Base-by-base conservation (phyloP, 2,329 filamentous ascomycete genomes). In the Ophiostoma perfectum region DNA sequence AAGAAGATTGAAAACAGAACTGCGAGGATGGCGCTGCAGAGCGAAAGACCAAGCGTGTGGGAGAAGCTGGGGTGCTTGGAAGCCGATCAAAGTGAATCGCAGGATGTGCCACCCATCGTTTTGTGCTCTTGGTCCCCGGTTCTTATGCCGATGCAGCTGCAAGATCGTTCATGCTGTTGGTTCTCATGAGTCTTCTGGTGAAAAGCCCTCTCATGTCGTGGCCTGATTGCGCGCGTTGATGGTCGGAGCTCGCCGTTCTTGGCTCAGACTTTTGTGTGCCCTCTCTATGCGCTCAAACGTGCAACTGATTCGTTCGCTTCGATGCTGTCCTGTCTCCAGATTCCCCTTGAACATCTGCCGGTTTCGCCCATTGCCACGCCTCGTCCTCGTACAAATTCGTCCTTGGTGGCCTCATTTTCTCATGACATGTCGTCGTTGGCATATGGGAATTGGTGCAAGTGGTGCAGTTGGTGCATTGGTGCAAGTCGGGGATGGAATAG, bases 201-300 rank as follows among this genome's bases (percentile, higher is more conserved):
- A 55, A 27, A 55, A 55, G 11, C 27, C n/a, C 49, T 18, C n/a
- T 18, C 27, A 27, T 27, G 27, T 27, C 27, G 27, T 27, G 27
- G 49, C 8, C 49, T 27, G 49, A 8, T 18, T 52, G 7, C 27
- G 49, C 27, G 27, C 49, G 18, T 41, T 39, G 42, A 41, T 14
- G 62, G 8, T 64, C 41, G 41, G 64, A 41, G 58, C 8, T 12
- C 45, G 47, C 60, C 64, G 65, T 58, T 41, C 39, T 47, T 64
- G 67, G 38, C 64, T 62, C 60, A 64, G 14, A 49, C 18, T 27
- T 44, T 65, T 65, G 63, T 65, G 63, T 27, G n/a, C n/a, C 39
- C n/a, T 64, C 39, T 64, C 62, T 44, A 18, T 64, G 62, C 41
- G 62, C 62, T 64, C 62, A 62, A 27, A 55, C n/a, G 5, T 41